phyloP scores from a whole-genome alignment of 495 filamentous ascomycete genomes.

The Penicillium lagena region DNA sequence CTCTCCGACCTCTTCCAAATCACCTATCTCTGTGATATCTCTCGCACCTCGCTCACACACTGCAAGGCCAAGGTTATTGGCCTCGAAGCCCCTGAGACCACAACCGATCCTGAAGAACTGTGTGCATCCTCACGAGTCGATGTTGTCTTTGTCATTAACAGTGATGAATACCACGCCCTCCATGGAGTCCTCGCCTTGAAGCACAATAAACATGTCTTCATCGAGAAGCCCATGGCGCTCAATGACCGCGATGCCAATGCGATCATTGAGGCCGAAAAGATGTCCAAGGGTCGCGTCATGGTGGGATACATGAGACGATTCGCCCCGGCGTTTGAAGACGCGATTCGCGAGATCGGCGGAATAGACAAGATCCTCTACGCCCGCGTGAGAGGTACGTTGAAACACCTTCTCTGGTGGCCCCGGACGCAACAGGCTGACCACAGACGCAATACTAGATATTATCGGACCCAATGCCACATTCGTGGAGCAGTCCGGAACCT shows the following conservation, averaged over 20 bases:
- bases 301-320: constrained; percentile 45
- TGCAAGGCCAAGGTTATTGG: constrained; percentile 11
- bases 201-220: constrained; percentile 28
- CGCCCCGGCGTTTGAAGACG: constrained; percentile 29
- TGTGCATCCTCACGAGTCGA: constrained; percentile 31
- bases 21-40: constrained; percentile 32
- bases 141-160: constrained; percentile 29
- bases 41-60: constrained; percentile 16
- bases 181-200: constrained; percentile 31
- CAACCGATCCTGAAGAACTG: constrained; percentile 15
- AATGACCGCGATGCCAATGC: constrained; percentile 13
- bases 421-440: no score
- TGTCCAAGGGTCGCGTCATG: constrained; percentile 25
- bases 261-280: constrained; percentile 26
- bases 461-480: constrained; percentile 37
- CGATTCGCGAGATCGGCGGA: constrained; percentile 25
- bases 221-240: constrained; percentile 42
- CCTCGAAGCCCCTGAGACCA: constrained; percentile 12
- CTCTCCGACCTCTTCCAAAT: constrained; percentile 24
- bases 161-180: constrained; percentile 32
- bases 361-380: constrained; percentile 33
- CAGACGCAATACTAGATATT: no score
- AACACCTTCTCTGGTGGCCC: no score
- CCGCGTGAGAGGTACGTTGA: no score
- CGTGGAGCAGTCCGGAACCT: constrained; percentile 38